Base-by-base conservation (phyloP, 2,329 filamentous ascomycete species). In the Xylariaceae sp. region DNA sequence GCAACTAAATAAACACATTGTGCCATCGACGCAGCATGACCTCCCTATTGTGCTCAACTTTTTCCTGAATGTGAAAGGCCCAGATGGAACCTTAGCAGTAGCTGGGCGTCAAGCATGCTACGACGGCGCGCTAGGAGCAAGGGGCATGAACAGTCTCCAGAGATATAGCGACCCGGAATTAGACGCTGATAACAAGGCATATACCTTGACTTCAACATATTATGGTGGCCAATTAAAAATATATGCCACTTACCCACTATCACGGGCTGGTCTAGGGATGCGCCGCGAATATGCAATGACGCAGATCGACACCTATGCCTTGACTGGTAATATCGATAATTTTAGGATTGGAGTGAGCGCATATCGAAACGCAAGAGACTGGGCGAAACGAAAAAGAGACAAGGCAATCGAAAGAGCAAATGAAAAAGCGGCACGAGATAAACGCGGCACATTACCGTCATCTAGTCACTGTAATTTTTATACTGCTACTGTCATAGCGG, bases 91-190 rank as follows among this genome's bases (percentile, higher is more conserved):
- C 23, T 3, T 46, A 19, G 62, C 39, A 6, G 71, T 71, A 17
- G 69, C 65, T 26, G 52, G 24, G 45, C 57, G 61, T 41, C 69
- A 73, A 48, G 71, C 66, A 53, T 67, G 54, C 36, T 73, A 74
- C 51, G 68, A 75, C 58, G 68, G 71, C 28, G 71, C 71, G 46
- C 41, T 59, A 14, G 70, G 72, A 45, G 69, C n/a, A n/a, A n/a
- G n/a, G n/a, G n/a, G n/a, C n/a, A n/a, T n/a, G n/a, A n/a, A n/a
- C n/a, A n/a, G n/a, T n/a, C n/a, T n/a, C n/a, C n/a, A n/a, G n/a
- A n/a, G n/a, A n/a, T n/a, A n/a, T n/a, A n/a, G n/a, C n/a, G n/a
- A n/a, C n/a, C n/a, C n/a, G n/a, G n/a, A n/a, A n/a, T n/a, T n/a
- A n/a, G n/a, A n/a, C n/a, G n/a, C n/a, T n/a, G n/a, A n/a, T n/a